A percentile compares a stretch with the other conserved stretches of the same genome.
Conservation (phyloP, 2,329 filamentous ascomycete species). For the Ceratocystis harringtonii region DNA sequence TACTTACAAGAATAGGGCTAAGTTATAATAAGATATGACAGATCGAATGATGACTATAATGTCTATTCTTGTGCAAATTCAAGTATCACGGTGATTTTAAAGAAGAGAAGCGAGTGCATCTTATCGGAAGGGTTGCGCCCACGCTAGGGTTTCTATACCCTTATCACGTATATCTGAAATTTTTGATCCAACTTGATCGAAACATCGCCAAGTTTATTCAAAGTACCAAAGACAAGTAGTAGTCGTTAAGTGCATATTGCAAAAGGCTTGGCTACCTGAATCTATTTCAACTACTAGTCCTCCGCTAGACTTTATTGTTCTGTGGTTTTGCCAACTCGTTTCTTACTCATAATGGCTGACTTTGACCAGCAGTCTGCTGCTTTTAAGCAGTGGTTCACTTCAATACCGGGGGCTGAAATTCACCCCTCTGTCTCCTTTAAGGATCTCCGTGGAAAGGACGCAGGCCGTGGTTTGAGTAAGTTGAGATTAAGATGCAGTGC, state of each 20-base stretch:
- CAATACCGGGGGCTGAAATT: constrained; percentile 37
- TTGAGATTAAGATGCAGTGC: background rate
- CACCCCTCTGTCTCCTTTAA: constrained; percentile 37
- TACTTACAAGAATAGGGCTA: background rate
- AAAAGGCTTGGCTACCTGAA: background rate
- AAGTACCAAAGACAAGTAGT: background rate
- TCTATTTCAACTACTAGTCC: too few relatives aligned
- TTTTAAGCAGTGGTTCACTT: constrained; percentile 41
- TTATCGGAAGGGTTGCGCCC: too few relatives aligned
- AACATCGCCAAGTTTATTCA: background rate
- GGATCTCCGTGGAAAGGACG: constrained; percentile 35
- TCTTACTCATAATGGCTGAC: constrained; percentile 22
- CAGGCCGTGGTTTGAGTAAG: constrained; percentile 42
- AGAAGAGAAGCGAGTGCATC: too few relatives aligned
- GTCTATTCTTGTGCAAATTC: too few relatives aligned
- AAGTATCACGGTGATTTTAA: too few relatives aligned
- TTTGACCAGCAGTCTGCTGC: constrained; percentile 31
- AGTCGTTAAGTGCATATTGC: background rate
- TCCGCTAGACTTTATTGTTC: background rate
- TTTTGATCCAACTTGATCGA: background rate
- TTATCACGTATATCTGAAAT: background rate
- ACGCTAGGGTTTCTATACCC: background rate
- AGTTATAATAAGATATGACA: too few relatives aligned
- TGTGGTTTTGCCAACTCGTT: background rate
- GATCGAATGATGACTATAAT: too few relatives aligned